These are phyloP conservation scores for Senna tora DNA, from an alignment of 306 rosid species.

Conservation along the genomic window DNA sequence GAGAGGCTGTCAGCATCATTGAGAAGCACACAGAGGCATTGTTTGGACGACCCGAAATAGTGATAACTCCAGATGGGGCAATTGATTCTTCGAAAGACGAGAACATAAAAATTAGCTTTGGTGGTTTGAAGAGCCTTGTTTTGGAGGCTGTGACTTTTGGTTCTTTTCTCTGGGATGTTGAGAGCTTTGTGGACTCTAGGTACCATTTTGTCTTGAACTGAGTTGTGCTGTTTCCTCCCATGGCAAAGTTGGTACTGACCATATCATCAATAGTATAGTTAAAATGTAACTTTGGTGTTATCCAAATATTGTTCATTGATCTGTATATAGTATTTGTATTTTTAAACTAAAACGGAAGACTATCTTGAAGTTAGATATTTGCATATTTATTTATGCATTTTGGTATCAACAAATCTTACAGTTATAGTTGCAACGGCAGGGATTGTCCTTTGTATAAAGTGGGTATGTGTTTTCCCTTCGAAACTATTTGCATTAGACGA, in stretches of 20 bases:
- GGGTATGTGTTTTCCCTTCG: too few relatives aligned
- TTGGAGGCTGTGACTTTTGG: slow-evolving; percentile 94
- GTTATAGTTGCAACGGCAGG: too few relatives aligned
- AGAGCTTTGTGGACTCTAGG: slow-evolving; percentile 89
- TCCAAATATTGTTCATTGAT: background rate
- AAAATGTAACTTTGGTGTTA: background rate
- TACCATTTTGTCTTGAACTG: slow-evolving; percentile 80
- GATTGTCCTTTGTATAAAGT: too few relatives aligned
- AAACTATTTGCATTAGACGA: too few relatives aligned
- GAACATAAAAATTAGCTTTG: slow-evolving; percentile 74
- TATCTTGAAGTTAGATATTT: too few relatives aligned
- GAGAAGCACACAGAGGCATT: slow-evolving; percentile 95
- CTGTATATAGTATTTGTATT: background rate
- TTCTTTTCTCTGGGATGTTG: slow-evolving; percentile 94
- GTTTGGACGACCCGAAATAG: slow-evolving; percentile 90
- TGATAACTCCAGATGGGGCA: slow-evolving; percentile 64
- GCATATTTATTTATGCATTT: too few relatives aligned
- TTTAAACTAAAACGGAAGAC: background rate
- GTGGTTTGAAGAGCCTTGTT: slow-evolving; percentile 80
- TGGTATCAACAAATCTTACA: too few relatives aligned
- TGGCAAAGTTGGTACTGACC: background rate
- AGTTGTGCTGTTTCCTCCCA: slow-evolving; percentile 28
- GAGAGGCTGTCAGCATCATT: slow-evolving; percentile 84
- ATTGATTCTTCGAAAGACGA: slow-evolving; percentile 82
- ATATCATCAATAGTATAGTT: background rate